Conservation (phyloP, 106 monocot species). For the Triglochin maritima region DNA sequence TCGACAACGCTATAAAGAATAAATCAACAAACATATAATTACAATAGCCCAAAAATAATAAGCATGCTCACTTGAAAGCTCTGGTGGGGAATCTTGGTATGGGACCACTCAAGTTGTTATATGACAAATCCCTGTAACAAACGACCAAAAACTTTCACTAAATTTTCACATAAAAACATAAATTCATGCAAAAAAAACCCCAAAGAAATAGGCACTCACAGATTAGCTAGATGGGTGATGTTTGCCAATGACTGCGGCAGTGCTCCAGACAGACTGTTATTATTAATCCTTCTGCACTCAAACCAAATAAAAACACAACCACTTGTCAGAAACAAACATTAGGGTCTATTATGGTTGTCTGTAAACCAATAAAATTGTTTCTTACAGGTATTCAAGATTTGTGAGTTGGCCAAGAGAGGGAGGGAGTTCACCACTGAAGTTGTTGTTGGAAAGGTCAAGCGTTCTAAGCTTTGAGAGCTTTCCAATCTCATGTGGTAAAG, state of each 20-base stretch:
- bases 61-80: slow-evolving; percentile 47
- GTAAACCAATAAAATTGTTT: not conserved
- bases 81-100: slow-evolving; percentile 36
- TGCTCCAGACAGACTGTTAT: slow-evolving; percentile 49
- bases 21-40: not conserved
- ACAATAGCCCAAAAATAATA: not conserved
- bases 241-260: slow-evolving; percentile 34
- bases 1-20: too few relatives aligned
- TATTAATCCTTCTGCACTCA: slow-evolving; percentile 49
- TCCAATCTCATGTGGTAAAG: slow-evolving; percentile 58
- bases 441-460: slow-evolving; percentile 68
- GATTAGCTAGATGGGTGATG: slow-evolving; percentile 26
- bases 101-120: slow-evolving; percentile 51
- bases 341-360: too few relatives aligned
- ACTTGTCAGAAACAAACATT: too few relatives aligned
- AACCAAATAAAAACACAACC: too few relatives aligned
- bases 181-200: too few relatives aligned
- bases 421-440: slow-evolving; percentile 55
- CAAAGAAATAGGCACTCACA: slow-evolving; percentile 27
- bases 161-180: not conserved
- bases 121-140: slow-evolving; percentile 50
- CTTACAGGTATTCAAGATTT: slow-evolving; percentile 72
- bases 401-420: slow-evolving; percentile 46
- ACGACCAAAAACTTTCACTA: not conserved
- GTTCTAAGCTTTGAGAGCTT: slow-evolving; percentile 50